Conservation (phyloP, 2,329 filamentous ascomycete species). For the Fusarium lyarnte region DNA sequence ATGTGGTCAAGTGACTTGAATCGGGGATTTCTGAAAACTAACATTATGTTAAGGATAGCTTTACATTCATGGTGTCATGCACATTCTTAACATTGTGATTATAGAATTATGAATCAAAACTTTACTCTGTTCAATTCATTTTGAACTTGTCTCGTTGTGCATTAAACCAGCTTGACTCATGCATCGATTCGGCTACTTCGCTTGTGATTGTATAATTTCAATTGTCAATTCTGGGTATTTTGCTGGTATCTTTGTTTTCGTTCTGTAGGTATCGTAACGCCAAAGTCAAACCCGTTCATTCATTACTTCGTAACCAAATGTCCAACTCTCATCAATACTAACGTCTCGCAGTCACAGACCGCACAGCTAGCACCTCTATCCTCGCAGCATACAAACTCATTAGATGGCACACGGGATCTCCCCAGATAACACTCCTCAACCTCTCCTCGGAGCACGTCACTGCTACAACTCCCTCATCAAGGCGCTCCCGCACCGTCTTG, state of each 20-base stretch:
- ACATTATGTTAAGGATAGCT: not conserved
- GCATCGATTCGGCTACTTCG: not conserved
- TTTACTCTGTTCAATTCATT: not conserved
- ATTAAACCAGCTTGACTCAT: too few relatives aligned
- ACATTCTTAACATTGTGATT: not conserved
- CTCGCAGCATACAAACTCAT: slow-evolving; percentile 81
- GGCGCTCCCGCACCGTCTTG: slow-evolving; percentile 60
- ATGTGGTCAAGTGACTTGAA: not conserved
- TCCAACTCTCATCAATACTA: not conserved
- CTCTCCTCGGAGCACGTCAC: slow-evolving; percentile 74
- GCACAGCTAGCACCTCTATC: slow-evolving; percentile 76
- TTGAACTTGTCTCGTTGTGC: not conserved
- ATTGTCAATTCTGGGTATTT: slow-evolving; percentile 9
- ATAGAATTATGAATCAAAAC: slow-evolving; percentile 14
- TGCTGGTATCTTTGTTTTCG: slow-evolving; percentile 18
- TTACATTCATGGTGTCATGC: not conserved
- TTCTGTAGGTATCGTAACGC: slow-evolving; percentile 26
- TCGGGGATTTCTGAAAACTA: not conserved
- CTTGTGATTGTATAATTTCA: not conserved
- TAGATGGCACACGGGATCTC: slow-evolving; percentile 80
- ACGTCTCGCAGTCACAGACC: slow-evolving; percentile 52
- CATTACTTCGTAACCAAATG: slow-evolving; percentile 15
- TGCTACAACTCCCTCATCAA: slow-evolving; percentile 72
- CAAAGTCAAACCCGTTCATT: slow-evolving; percentile 1
- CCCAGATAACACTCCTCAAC: slow-evolving; percentile 78